Base-by-base conservation (phyloP, 306 rosid genomes). In the Gastrolobium villosum region DNA sequence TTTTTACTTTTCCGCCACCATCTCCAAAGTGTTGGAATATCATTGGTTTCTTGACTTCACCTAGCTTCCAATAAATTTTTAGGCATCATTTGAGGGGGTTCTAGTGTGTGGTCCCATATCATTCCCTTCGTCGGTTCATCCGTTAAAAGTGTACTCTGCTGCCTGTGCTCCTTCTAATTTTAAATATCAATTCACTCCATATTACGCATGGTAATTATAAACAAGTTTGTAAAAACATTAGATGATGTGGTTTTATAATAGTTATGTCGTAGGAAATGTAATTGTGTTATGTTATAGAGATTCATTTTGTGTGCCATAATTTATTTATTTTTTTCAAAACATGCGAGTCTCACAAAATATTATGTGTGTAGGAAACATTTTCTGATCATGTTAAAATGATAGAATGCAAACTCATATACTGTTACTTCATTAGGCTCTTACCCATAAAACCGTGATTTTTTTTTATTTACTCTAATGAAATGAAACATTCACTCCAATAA, bases 31-130 rank as follows among this genome's bases (percentile, higher is more conserved):
- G 61, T 7, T 28, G 77, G 75, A 77, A 59, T 56, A 54, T 61
- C 7, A 30, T 69, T 81, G 84, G 84, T 80, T 77, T 83, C 84
- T 84, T 65, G 81, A 77, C 85, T 34, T 40, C 49, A 32, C 26
- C 10, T 44, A 32, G 65, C 65, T 37, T 40, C 46, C 55, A 53
- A 72, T 72, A 37, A 26, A 72, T 20, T 53, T 15, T 53, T 0
- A 70, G 75, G 48, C 46, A 70, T 14, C 2, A 34, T 11, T 10
- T 34, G 66, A 34, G 43, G 41, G 66, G 44, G 26, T 49, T 61
- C 10, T 44, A 11, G 71, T 14, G 71, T 14, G 62, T 48, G 62
- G 71, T 75, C 62, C 36, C 61, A 35, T 35, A 6, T 46, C 70
- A 32, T 75, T 48, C 61, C n/a, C 45, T 34, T 62, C n/a, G n/a